Evolutionary conservation across 164 flowering plant genomes (phyloP), one percentile per base, ranked within the genome.

Genomic region (Kingdonia uniflora): DNA sequence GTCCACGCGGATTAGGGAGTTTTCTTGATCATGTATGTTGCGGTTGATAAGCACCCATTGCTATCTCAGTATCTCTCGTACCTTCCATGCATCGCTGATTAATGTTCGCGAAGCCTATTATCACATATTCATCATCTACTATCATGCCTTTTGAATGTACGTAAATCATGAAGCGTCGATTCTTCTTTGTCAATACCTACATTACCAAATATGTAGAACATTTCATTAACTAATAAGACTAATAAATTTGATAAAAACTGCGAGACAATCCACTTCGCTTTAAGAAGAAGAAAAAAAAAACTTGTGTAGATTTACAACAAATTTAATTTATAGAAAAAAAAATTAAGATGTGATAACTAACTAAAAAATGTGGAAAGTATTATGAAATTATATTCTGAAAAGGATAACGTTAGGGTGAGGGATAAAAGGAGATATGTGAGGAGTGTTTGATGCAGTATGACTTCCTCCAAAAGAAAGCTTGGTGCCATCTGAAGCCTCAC

Each of bases 141-240:
- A 91, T 82, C 96, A 91, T 91, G 15, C 98, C 98, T 71, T 91
- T 91, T 6, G 98, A 91, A 69, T 91, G 98, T 62, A 91, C 96
- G 67, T 91, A 91, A 21, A 91, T 91, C 98, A 92, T 92, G 65
- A 92, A 88, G 51, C 96, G 73, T 0, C 92, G 68, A 65, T 65
- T 79, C 63, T 75, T 85, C 47, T 55, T 65, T 56, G 76, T 59
- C 10, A 73, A 65, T 54, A 69, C 87, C 99, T 92, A 60, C 10
- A 7, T 19, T 5, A 54, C 46, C n/a, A n/a, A n/a, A n/a, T n/a
- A n/a, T n/a, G n/a, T n/a, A n/a, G n/a, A n/a, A n/a, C n/a, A n/a
- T n/a, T n/a, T n/a, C n/a, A n/a, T n/a, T n/a, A n/a, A n/a, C n/a
- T n/a, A n/a, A n/a, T n/a, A n/a, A n/a, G n/a, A n/a, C n/a, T 43